Evolutionary conservation across 345 rosid genomes (phyloP), one percentile per base, ranked within the genome.

Genomic region (Bruguiera sexangula): DNA sequence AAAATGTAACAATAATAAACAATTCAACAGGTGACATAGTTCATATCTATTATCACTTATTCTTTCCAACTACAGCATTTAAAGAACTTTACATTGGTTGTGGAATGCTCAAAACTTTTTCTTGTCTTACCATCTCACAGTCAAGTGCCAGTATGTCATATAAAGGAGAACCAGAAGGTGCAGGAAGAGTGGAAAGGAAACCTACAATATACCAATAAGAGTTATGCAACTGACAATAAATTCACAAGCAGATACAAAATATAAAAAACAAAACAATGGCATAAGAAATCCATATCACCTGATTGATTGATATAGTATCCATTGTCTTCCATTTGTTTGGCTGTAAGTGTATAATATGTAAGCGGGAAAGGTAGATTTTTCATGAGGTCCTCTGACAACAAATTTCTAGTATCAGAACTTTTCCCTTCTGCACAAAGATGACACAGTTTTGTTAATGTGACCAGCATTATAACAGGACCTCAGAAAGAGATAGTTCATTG

Each of bases 361-460:
- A 86, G 60, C 6, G 99, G 94, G 71, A 90, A 92, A n/a, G 96
- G 98, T 73, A 95, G 72, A 71, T 87, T 87, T 72, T 87, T 87
- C 50, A 83, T 39, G 65, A 81, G 62, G 60, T 84, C 87, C 8
- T 19, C 57, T 46, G 63, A 30, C 68, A 86, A 78, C 8, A 76
- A 60, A 66, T 75, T 76, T 11, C 73, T 82, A 30, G 58, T 37
- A 71, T 16, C 13, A 29, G 67, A 66, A 71, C 30, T 50, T 18
- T 75, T 57, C 58, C 62, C 63, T 71, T 81, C 89, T 85, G 84
- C 79, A 79, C 16, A 37, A 53, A 0, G 64, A 86, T 65, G 65
- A 65, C 26, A 34, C 43, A 16, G 54, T 34, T 34, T 34, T 29
- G 8, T 65, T 43, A 57, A 13, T 61, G 11, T 63, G 9, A 68